Evolutionary conservation across 169 alveolate genomes (phyloP), one percentile per base, ranked within the genome.

Genomic region (Toxoplasma gondii): DNA sequence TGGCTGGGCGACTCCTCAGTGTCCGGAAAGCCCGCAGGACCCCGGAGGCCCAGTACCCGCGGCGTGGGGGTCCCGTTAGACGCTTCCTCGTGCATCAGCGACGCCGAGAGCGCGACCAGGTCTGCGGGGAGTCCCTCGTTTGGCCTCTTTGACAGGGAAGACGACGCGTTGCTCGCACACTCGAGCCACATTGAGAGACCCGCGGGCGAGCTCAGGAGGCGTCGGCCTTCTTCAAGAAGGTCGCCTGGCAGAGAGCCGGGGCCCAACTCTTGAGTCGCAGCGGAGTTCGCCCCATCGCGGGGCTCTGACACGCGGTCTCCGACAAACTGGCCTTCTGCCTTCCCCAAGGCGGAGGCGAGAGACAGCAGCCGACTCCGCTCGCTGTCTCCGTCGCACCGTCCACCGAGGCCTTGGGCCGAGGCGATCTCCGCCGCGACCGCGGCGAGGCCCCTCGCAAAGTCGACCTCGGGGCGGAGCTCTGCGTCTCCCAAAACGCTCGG

Each of bases 391-490:
- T 19, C 74, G 7, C 31, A 1, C 34, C n/a, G 34, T 27, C 34
- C 31, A 1, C 74, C 74, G 74, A 64, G 74, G n/a, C n/a, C 74
- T 31, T 64, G 74, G 4, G 74, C 74, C 7, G 74, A 64, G n/a
- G 74, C 74, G 31, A 64, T 64, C 74, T 64, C 74, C 74, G 74
- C 74, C 34, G 74, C 74, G 31, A 64, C 74, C n/a, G 74, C 74
- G 7, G 74, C 74, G 74, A 64, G 74, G n/a, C 74, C 74, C 24
- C 74, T 16, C 31, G 74, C 74, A 7, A 64, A 64, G 29, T 64
- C 74, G n/a, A 64, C 74, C 34, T 16, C 24, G 31, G 74, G 74
- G n/a, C 1, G 74, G n/a, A 64, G 74, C 4, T 27, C 74, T 31
- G 74, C 24, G 34, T 64, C 74, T 16, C 74, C 74, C 74, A 19